These are phyloP conservation scores for Mallotus japonicus DNA, from an alignment of 441 rosid species.

Conservation along the genomic window DNA sequence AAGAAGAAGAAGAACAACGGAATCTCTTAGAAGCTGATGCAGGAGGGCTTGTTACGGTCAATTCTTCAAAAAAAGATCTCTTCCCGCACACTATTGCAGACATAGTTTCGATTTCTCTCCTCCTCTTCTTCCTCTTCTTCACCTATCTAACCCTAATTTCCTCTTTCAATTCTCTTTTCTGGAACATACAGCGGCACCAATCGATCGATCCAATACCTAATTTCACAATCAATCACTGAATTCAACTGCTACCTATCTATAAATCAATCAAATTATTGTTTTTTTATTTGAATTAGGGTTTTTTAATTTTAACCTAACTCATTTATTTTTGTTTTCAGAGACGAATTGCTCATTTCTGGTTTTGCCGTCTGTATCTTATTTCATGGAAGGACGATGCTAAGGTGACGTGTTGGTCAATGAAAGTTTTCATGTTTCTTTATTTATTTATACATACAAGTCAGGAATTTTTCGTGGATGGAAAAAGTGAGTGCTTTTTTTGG, in stretches of 20 bases:
- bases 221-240: too few species aligned
- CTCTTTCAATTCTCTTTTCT: slow-evolving; percentile 19
- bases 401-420: slow-evolving; percentile 11
- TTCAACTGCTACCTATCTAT: too few species aligned
- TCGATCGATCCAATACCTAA: not conserved
- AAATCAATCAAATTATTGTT: too few species aligned
- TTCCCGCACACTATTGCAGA: slow-evolving; percentile 97
- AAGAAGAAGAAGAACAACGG: slow-evolving; percentile 67
- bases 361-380: not conserved
- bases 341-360: not conserved
- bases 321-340: not conserved
- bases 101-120: slow-evolving; percentile 55
- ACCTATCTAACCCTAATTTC: slow-evolving; percentile 18
- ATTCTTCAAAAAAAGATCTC: slow-evolving; percentile 95
- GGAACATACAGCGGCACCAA: slow-evolving; percentile 21
- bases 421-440: not conserved
- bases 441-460: not conserved
- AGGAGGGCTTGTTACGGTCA: slow-evolving; percentile 52
- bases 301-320: not conserved
- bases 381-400: not conserved
- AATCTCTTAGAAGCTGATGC: slow-evolving; percentile 72
- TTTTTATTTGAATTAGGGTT: not conserved
- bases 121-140: slow-evolving; percentile 28
- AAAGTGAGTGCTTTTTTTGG: too few species aligned
- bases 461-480: too few species aligned